These are phyloP conservation scores for Apiospora koreana DNA, from an alignment of 2,329 filamentous ascomycete genomes.

Conservation along the genomic window DNA sequence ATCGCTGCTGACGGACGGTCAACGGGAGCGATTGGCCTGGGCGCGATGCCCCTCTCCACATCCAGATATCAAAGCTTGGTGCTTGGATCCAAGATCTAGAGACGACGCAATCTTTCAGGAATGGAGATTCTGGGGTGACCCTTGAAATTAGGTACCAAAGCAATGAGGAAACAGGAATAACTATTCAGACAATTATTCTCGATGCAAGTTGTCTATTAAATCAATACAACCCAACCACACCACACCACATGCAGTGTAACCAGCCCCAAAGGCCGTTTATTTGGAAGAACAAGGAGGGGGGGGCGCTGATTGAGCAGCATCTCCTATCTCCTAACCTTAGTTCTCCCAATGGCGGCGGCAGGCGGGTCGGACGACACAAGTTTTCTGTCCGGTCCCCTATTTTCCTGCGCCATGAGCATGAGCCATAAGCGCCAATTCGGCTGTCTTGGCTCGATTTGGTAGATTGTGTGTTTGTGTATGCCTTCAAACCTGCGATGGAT, in stretches of 20 bases:
- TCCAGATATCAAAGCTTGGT: not conserved
- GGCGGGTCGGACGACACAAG: not conserved
- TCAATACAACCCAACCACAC: not conserved
- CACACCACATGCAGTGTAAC: too few relatives aligned
- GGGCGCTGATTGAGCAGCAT: not conserved
- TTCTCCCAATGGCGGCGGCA: too few relatives aligned
- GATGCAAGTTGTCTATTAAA: not conserved
- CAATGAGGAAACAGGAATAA: too few relatives aligned
- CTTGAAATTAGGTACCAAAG: not conserved
- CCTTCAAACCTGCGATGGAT: not conserved
- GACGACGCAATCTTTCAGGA: not conserved
- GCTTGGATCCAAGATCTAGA: not conserved
- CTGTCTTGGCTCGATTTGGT: not conserved
- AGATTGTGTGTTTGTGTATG: not conserved
- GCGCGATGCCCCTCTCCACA: conserved; percentile 4
- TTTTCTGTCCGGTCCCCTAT: conserved; percentile 21
- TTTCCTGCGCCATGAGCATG: conserved; percentile 10
- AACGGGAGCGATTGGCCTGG: not conserved
- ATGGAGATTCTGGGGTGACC: not conserved
- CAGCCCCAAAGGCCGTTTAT: not conserved
- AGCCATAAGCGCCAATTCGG: not conserved
- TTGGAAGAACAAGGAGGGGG: not conserved
- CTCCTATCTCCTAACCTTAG: not conserved
- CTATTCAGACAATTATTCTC: too few relatives aligned
- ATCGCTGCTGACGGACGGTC: not conserved